Evolutionary conservation across 2,329 filamentous ascomycete species (phyloP).

Genomic region (Fusarium sp.): DNA sequence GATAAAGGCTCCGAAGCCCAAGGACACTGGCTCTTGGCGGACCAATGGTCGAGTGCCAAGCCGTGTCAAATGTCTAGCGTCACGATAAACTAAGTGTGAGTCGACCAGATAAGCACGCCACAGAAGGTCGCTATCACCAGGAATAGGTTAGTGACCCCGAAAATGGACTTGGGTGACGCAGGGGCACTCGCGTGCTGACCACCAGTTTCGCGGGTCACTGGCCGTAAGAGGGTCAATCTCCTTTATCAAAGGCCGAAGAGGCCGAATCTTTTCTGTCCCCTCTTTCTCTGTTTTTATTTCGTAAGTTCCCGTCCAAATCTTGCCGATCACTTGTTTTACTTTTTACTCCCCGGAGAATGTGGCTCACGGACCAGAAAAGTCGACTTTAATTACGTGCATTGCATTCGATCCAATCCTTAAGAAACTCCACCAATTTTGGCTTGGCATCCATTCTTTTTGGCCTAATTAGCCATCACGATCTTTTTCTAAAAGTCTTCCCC

Average conservation of each 20-base stretch:
- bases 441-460: constrained; percentile 18
- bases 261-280: background rate
- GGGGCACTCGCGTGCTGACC: constrained; percentile 13
- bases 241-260: constrained; percentile 16
- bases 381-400: constrained; percentile 32
- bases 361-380: constrained; percentile 29
- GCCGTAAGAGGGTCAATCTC: constrained; percentile 13
- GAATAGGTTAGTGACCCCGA: constrained; percentile 3
- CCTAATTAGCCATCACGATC: background rate
- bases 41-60: constrained; percentile 16
- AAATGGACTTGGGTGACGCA: constrained; percentile 2
- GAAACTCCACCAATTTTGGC: constrained; percentile 19
- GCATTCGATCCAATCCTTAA: background rate
- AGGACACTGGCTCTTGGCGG: background rate
- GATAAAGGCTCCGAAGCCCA: background rate
- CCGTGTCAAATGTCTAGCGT: constrained; percentile 14
- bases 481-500: background rate
- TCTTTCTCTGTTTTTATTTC: constrained; percentile 2
- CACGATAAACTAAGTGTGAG: background rate
- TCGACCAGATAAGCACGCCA: constrained; percentile 7
- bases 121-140: background rate
- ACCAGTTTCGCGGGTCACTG: constrained; percentile 8
- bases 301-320: constrained; percentile 7
- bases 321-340: constrained; percentile 24
- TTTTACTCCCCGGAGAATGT: background rate